phyloP scores from a whole-genome alignment of 108 stramenopile genomes.

The Skeletonema menzelii region DNA sequence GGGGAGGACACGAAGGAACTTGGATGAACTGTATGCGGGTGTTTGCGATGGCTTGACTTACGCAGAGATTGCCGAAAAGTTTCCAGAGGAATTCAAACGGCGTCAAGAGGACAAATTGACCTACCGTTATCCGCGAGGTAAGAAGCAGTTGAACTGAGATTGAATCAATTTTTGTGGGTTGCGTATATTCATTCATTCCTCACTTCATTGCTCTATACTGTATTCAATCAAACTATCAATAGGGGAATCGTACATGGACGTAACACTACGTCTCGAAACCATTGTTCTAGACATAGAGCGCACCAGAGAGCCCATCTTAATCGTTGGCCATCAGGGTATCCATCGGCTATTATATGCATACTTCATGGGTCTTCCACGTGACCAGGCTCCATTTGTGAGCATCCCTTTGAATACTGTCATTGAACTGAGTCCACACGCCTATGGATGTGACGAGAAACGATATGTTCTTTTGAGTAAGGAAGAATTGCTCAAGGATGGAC shows the following conservation, averaged over 20 bases:
- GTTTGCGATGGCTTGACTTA: constrained; percentile 95
- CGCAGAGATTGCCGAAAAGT: constrained; percentile 92
- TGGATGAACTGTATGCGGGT: constrained; percentile 96
- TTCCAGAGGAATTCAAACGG: constrained; percentile 92
- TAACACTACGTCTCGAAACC: constrained; percentile 95
- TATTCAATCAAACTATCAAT: too few relatives aligned
- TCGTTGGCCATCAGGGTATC: constrained; percentile 97
- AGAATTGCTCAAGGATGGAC: constrained; percentile 89
- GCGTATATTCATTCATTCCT: neutral
- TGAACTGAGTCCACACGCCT: constrained; percentile 94
- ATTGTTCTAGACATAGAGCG: constrained; percentile 98
- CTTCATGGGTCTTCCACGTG: constrained; percentile 95
- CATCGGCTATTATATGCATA: constrained; percentile 97
- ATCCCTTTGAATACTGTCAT: constrained; percentile 98
- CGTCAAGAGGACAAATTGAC: constrained; percentile 94
- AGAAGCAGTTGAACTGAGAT: constrained; percentile 2
- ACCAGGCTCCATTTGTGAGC: constrained; percentile 95
- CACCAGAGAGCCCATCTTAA: constrained; percentile 94
- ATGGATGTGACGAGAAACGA: constrained; percentile 93
- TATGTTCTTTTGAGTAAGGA: constrained; percentile 87
- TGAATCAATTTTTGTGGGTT: neutral
- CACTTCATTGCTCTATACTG: neutral
- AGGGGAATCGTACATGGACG: constrained; percentile 99
- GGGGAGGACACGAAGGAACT: constrained; percentile 76
- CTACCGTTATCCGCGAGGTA: constrained; percentile 87